Evolutionary conservation across 495 filamentous ascomycete genomes (phyloP).

Genomic region (Penicillium crystallinum): DNA sequence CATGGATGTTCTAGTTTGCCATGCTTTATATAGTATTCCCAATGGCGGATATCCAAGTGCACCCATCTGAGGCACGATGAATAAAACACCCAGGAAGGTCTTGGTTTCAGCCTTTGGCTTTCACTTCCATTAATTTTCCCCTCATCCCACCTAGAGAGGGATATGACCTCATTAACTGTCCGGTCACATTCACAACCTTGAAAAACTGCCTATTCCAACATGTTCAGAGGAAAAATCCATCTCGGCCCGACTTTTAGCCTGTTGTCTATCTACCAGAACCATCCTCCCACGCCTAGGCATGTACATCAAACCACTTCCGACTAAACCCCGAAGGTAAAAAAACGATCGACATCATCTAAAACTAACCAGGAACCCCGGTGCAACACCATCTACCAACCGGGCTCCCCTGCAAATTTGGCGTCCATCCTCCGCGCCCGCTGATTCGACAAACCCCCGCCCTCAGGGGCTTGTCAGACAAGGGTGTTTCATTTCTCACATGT

Average conservation of each 20-base stretch:
- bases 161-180: background rate
- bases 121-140: no score
- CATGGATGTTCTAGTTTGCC: background rate
- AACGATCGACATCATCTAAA: background rate
- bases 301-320: background rate
- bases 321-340: background rate
- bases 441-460: background rate
- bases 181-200: no score
- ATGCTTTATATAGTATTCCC: no score
- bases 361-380: background rate
- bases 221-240: background rate
- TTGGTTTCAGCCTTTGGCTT: no score
- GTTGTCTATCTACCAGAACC: background rate
- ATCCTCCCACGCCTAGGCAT: background rate
- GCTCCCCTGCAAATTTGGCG: background rate
- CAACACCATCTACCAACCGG: background rate
- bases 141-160: background rate
- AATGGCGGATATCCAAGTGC: background rate
- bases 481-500: background rate
- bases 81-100: no score
- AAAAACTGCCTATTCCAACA: background rate
- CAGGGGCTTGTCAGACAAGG: constrained; percentile 1
- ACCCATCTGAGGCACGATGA: no score
- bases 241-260: background rate
- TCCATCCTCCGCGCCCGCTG: background rate